Evolutionary conservation across 2,329 filamentous ascomycete genomes (phyloP), one percentile per base, ranked within the genome.

Genomic region (Sporothrix phasma): DNA sequence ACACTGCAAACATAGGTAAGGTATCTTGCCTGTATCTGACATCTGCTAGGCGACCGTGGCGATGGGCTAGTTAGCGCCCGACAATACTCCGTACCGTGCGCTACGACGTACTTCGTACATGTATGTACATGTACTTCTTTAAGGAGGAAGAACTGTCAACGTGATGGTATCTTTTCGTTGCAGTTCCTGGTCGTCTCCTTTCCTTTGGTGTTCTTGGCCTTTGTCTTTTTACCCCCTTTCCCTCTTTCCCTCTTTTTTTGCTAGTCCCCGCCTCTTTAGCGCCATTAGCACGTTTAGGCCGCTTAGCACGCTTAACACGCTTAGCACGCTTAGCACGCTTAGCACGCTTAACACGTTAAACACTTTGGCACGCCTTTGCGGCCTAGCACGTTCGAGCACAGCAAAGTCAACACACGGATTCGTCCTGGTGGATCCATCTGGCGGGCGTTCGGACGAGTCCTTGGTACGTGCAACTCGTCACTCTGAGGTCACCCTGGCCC

Each of bases 51-150:
- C n/a, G n/a, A n/a, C n/a, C n/a, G n/a, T n/a, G n/a, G n/a, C n/a
- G n/a, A n/a, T n/a, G n/a, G n/a, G n/a, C n/a, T n/a, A n/a, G n/a
- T n/a, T n/a, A n/a, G n/a, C n/a, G n/a, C n/a, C 29, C 29, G 29
- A 37, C 31, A 56, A 56, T 56, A n/a, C 31, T 56, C 31, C 31
- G 51, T 37, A 24, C 31, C 31, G 37, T 39, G 51, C 51, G 11
- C 31, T 54, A 53, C 49, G 49, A 34, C 29, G 49, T 54, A 54
- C 51, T n/a, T n/a, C n/a, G n/a, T n/a, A n/a, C n/a, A n/a, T n/a
- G n/a, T n/a, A n/a, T n/a, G n/a, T n/a, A n/a, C n/a, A n/a, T n/a
- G n/a, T n/a, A n/a, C n/a, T n/a, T n/a, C n/a, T n/a, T n/a, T n/a
- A 51, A 31, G 47, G 47, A 31, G 31, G 39, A 37, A 54, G 51